Base-by-base conservation (phyloP, 2,329 filamentous ascomycete genomes). In the Calonectria crousiana region DNA sequence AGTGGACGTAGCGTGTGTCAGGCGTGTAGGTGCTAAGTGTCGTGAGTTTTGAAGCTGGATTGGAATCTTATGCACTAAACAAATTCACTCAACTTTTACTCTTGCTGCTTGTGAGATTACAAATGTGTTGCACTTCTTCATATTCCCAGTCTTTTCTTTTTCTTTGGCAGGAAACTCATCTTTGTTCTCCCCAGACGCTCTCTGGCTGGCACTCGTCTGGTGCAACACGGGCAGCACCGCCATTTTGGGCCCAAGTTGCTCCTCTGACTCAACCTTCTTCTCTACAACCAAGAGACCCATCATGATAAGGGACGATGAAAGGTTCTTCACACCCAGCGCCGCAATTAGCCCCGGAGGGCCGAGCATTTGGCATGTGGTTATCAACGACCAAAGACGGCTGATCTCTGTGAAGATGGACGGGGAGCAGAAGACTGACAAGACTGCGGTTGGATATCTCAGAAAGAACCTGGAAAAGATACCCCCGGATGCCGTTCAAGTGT, bases 341-440 rank as follows among this genome's bases (percentile, higher is more conserved):
- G 44, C 44, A 16, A 70, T 77, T 26, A 68, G 23, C 6, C 69
- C 76, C 1, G 75, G 74, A 3, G 77, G 76, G 30, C 73, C 79
- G 67, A 83, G 80, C 49, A 82, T 78, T 23, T 81, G 79, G 77
- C 52, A 82, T 56, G 72, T 82, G 30, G 60, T 77, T n/a, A 79
- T 81, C 62, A 81, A 76, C 74, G 80, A 83, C 58, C 79, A 82
- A 49, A 75, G 82, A 41, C 81, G 79, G n/a, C 52, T 80, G 18
- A 60, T 83, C 49, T 76, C 81, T 2, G 79, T 83, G 38, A 82
- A 78, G 26, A 81, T 83, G 76, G 81, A 82, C 26, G 78, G 76
- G 26, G 80, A 81, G 23, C 76, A 69, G 2, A 75, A 76, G 9
- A 69, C 38, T 9, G 76, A 52, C 72, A 75, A 76, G 51, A 64